Base-by-base conservation (phyloP, 129 eudicot species). In the Pittosporum tobira region DNA sequence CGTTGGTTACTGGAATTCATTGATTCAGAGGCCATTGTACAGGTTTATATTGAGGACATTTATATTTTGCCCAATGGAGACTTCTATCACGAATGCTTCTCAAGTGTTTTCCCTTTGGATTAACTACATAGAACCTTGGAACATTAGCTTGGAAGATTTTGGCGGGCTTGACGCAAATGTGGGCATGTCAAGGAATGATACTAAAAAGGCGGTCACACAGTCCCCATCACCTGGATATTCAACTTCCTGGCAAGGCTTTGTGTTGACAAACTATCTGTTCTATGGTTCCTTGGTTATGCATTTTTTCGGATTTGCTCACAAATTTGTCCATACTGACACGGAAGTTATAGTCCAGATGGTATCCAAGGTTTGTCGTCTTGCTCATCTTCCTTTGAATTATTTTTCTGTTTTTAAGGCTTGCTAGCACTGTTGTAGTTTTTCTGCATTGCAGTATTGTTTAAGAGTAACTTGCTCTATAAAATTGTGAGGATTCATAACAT, bases 261-360 rank as follows among this genome's bases (percentile, higher is more conserved):
- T 90, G 71, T 52, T 90, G 76, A 69, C 77, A 51, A 90, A 90
- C 69, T 90, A 85, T 71, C 81, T 90, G 26, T 90, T 79, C 71
- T 90, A 90, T 77, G 85, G 88, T 65, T 85, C 98, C 22, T 71
- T 90, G 77, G 98, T 85, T 48, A 78, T 90, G 94, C 98, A 90
- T 69, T 90, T 90, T 63, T 76, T 90, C 66, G 98, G 95, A 19
- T 90, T 85, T 80, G 94, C 98, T 23, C 98, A 90, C 72, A 90
- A 90, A 74, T 85, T 90, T 47, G 80, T 90, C 31, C 98, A 80
- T 60, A 78, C 87, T 1, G 94, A 90, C 64, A 66, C 98, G 26
- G 86, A 82, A 78, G 73, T 70, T 18, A 76, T 90, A 40, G 76
- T 85, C 36, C 88, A 78, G 79, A 85, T 90, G 98, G 79, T 80